Base-by-base conservation (phyloP, 495 filamentous ascomycete species). In the Articulospora tetracladia region DNA sequence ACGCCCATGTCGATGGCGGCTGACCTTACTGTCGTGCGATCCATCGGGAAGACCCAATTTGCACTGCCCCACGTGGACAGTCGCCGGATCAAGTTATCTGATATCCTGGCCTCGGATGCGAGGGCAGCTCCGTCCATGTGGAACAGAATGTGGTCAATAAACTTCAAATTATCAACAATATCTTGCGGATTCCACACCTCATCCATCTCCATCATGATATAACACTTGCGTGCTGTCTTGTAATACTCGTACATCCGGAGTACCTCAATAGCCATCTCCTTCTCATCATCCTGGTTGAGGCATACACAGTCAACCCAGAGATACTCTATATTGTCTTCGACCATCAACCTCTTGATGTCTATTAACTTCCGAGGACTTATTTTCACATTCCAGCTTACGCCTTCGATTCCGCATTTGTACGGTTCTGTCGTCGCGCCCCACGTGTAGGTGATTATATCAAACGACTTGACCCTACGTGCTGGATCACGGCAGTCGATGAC, bases 121-220 rank as follows among this genome's bases (percentile, higher is more conserved):
- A 62, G 27, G 1, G 58, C 59, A 3, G 62, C 53, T 17, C 58
- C 66, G 34, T 39, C 8, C 55, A 68, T 62, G 51, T 57, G 25
- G 22, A 15, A 26, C n/a, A 65, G 28, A 28, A 68, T 25, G 46
- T 68, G 66, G 56, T 63, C 59, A 20, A 68, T 22, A 23, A 65
- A 52, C 51, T 61, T 53, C n/a, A 68, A 39, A 39, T 68, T 55
- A 22, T 65, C 55, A 12, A 68, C 59, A 30, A 68, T 66, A 8
- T 20, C 23, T 20, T 66, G 57, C 8, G 66, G 66, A 53, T 61
- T 51, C 66, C 63, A 68, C 17, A 64, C 63, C 28, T 61, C 34
- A 19, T 50, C 28, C 59, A 68, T 66, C 26, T 66, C 66, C 36
- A 68, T 51, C 57, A 68, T 23, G 28, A 68, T 63, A 44, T 68